Base-by-base conservation (phyloP, 305 asterid genomes). In the Fraxinus baroniana region DNA sequence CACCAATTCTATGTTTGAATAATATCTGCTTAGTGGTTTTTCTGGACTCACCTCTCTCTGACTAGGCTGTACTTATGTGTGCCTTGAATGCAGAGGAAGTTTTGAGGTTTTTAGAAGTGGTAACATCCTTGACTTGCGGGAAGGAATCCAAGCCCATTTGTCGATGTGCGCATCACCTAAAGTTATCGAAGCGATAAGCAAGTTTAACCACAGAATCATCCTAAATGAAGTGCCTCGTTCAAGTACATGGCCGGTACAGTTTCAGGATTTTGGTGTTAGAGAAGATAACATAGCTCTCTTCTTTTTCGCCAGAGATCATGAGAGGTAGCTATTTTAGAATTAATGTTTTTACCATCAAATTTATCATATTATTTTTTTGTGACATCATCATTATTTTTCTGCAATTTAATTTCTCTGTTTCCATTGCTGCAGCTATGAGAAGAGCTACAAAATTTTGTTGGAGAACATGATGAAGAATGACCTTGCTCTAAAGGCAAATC, bases 141-240 rank as follows among this genome's bases (percentile, higher is more conserved):
- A 95, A 82, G 98, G 98, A 78, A 84, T 95, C 77, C 99, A 95
- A 89, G 99, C 97, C 82, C 97, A 95, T 93, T 80, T 91, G 68
- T 95, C 99, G 52, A 86, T 92, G 78, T 83, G 89, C 73, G 98
- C 95, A 83, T 95, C 99, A 78, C 90, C 91, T 33, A 93, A 86
- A 78, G 99, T 94, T 71, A 72, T 84, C 74, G 94, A 93, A 68
- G 88, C 92, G 8, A 94, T 85, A 77, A 89, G 87, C 86, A 94
- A 89, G 80, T 91, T 95, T 85, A 87, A 89, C 72, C 89, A 86
- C 76, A 91, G 86, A 90, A 83, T 94, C 68, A 76, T 87, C 41
- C 89, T 95, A 81, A 60, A 88, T 81, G 97, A 94, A 90, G 94
- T 94, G 87, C 91, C 97, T 77, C 99, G 97, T 80, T 17, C 83